phyloP scores from a whole-genome alignment of 331 rosid genomes.

The Phaseolus coccineus region DNA sequence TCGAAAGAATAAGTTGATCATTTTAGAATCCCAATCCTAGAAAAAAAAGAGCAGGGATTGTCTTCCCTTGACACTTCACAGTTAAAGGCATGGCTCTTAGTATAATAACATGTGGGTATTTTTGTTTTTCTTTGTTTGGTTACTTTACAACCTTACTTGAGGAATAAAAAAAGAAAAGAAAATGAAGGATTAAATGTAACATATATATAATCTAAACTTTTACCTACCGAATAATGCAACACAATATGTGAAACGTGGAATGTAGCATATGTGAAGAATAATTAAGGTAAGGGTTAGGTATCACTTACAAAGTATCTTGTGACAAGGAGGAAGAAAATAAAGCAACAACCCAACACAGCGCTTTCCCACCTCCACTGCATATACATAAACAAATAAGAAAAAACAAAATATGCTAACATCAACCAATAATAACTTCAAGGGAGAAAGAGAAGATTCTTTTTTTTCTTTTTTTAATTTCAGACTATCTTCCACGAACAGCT shows the following conservation, averaged over 20 bases:
- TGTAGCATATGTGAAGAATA: not conserved
- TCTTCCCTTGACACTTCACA: not conserved
- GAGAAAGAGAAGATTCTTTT: not conserved
- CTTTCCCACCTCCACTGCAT: constrained; percentile 99
- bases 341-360: constrained; percentile 82
- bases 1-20: not conserved
- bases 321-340: constrained; percentile 80
- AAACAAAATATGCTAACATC: constrained; percentile 8
- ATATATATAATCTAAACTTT: not conserved
- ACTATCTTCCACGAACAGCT: not conserved
- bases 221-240: not conserved
- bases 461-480: not conserved
- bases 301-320: constrained; percentile 86
- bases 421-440: not conserved
- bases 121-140: constrained; percentile 14
- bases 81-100: constrained; percentile 18
- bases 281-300: constrained; percentile 39
- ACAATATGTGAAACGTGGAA: constrained; percentile 28
- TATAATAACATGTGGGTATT: constrained; percentile 1
- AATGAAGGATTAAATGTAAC: not conserved
- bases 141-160: not conserved
- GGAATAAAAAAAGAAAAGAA: not conserved
- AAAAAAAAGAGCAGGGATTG: not conserved
- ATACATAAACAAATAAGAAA: not conserved
- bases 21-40: not conserved